Evolutionary conservation across 1,139 yeast genomes (phyloP).

Genomic region (Lodderomyces orthopsilosis): DNA sequence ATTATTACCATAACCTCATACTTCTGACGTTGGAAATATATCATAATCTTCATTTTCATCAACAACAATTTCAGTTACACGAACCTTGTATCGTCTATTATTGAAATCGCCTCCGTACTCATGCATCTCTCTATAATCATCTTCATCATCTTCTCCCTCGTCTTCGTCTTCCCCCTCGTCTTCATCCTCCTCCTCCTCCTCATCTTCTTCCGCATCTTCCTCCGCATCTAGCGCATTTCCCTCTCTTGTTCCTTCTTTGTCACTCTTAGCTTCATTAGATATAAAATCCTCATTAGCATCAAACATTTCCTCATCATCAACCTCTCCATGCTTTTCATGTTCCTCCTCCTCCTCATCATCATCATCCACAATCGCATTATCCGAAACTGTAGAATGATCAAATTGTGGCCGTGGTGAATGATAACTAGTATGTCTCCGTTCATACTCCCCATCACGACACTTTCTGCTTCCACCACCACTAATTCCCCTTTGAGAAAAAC

Average conservation of each 20-base stretch:
- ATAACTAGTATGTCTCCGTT: conserved; percentile 36
- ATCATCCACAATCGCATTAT: conserved; percentile 10
- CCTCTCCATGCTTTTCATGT: no score
- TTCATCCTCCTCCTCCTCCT: conserved; percentile 15
- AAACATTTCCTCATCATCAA: conserved; percentile 11
- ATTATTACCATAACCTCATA: no score
- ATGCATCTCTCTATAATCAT: conserved; percentile 22
- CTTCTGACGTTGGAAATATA: conserved; percentile 19
- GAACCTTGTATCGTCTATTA: conserved; percentile 38
- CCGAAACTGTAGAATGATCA: conserved; percentile 5
- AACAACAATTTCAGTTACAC: conserved; percentile 52
- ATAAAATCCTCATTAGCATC: conserved; percentile 10
- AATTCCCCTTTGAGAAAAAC: background rate
- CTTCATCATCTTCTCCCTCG: conserved; percentile 22
- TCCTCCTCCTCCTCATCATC: conserved; percentile 8
- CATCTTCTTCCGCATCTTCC: conserved; percentile 13
- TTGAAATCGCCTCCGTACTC: conserved; percentile 26
- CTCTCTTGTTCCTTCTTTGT: conserved; percentile 17
- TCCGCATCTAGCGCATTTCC: conserved; percentile 6
- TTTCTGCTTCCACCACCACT: background rate
- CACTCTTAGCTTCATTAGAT: conserved; percentile 11
- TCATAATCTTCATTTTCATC: conserved; percentile 35
- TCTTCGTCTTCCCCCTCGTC: conserved; percentile 25
- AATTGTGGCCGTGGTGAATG: conserved; percentile 28
- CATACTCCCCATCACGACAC: conserved; percentile 2